These are phyloP conservation scores for Groenewaldozyma sp. DNA, from an alignment of 1,139 yeast genomes.

Conservation along the genomic window DNA sequence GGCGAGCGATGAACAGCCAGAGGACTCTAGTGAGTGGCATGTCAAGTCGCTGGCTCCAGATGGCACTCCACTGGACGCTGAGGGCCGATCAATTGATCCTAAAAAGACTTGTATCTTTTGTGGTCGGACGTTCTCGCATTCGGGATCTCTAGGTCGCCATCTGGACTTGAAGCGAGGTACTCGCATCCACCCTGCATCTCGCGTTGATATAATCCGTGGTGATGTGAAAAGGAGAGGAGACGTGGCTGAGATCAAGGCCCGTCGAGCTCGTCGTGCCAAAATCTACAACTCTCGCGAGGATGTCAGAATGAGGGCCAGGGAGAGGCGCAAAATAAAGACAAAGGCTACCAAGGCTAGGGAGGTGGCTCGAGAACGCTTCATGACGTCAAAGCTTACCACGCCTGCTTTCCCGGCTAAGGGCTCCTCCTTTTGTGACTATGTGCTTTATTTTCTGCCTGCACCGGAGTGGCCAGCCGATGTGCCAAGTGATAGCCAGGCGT, in stretches of 20 bases:
- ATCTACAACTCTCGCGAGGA: slow-evolving; percentile 39
- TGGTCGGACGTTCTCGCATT: slow-evolving; percentile 40
- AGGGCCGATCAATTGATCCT: slow-evolving; percentile 18
- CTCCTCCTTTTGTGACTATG: slow-evolving; percentile 39
- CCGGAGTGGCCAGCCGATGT: slow-evolving; percentile 33
- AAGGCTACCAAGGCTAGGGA: slow-evolving; percentile 30
- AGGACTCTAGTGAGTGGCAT: slow-evolving; percentile 3
- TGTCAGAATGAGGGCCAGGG: slow-evolving; percentile 35
- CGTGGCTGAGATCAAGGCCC: slow-evolving; percentile 32
- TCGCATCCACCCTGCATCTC: slow-evolving; percentile 36
- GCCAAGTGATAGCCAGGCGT: neutral
- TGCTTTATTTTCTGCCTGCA: slow-evolving; percentile 38
- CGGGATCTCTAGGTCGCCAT: slow-evolving; percentile 46
- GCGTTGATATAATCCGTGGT: slow-evolving; percentile 35
- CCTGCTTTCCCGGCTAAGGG: slow-evolving; percentile 31
- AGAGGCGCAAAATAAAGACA: slow-evolving; percentile 33
- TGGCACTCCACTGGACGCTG: slow-evolving; percentile 5
- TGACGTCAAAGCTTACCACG: slow-evolving; percentile 29
- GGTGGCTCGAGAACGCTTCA: slow-evolving; percentile 29
- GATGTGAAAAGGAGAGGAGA: slow-evolving; percentile 44
- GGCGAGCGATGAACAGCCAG: neutral
- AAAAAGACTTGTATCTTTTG: slow-evolving; percentile 41
- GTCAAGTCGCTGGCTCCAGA: slow-evolving; percentile 1
- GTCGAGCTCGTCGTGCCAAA: slow-evolving; percentile 34
- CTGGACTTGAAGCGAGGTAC: slow-evolving; percentile 41